Percentiles rank a stretch among this genome's conserved stretches.
phyloP scores from a whole-genome alignment of 257 asterid genomes.

The Ballota nigra region DNA sequence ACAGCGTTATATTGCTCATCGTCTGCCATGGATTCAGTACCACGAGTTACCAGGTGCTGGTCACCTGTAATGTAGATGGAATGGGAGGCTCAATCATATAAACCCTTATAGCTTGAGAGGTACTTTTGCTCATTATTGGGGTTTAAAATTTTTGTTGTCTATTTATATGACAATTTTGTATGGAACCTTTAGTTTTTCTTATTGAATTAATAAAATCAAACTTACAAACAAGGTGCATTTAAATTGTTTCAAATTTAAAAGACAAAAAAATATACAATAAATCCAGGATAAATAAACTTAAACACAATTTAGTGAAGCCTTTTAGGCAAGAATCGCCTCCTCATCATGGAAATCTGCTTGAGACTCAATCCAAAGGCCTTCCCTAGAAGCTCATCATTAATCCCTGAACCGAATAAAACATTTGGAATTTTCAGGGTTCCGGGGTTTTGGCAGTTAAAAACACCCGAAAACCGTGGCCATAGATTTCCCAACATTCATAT shows the following conservation, averaged over 20 bases:
- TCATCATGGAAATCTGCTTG: conserved; percentile 37
- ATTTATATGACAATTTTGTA: not conserved
- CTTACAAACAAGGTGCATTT: not conserved
- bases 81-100: conserved; percentile 46
- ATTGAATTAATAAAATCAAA: not conserved
- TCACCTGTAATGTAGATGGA: conserved; percentile 64
- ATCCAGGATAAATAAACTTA: not conserved
- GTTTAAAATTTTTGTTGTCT: not conserved
- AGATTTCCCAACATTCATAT: conserved; percentile 54
- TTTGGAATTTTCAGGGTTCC: conserved; percentile 52
- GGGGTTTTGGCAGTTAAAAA: conserved; percentile 56
- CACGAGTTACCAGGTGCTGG: conserved; percentile 80
- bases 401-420: conserved; percentile 51
- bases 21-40: conserved; percentile 80
- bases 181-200: not conserved
- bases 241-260: not conserved
- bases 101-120: conserved; percentile 42
- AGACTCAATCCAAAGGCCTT: conserved; percentile 56
- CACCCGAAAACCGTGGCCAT: conserved; percentile 45
- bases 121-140: not conserved
- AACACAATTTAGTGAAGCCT: not conserved
- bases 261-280: not conserved
- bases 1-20: conserved; percentile 59
- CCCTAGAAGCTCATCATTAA: conserved; percentile 56
- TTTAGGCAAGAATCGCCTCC: conserved; percentile 41